Percentiles rank a stretch among this genome's conserved stretches.
phyloP scores from a whole-genome alignment of 768 basidiomycete species.

The Auriscalpium vulgare region DNA sequence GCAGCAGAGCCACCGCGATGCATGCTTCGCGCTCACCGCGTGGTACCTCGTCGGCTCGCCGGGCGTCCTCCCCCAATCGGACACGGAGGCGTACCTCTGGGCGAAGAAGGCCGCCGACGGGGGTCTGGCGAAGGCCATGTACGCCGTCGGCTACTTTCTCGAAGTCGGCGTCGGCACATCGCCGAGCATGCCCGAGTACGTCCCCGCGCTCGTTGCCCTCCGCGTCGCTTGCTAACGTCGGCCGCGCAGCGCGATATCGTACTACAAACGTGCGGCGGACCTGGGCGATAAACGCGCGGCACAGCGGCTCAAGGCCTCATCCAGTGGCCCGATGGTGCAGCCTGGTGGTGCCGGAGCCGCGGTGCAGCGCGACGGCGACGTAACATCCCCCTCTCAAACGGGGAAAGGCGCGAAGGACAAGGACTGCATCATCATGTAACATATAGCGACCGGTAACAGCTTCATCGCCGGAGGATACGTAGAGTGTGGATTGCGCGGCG shows the following conservation, averaged over 20 bases:
- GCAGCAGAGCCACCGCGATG: conserved; percentile 93
- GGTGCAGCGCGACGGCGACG: conserved; percentile 41
- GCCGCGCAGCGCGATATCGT: conserved; percentile 50
- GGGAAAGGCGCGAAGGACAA: conserved; percentile 60
- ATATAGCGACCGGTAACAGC: neutral
- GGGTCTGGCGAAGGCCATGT: conserved; percentile 92
- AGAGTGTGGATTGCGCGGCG: neutral
- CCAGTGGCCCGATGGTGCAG: conserved; percentile 43
- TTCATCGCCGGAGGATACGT: neutral
- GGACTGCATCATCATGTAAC: conserved; percentile 87
- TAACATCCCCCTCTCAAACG: conserved; percentile 26
- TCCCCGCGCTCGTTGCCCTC: conserved; percentile 7
- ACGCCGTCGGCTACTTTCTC: conserved; percentile 94
- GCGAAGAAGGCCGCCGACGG: conserved; percentile 91
- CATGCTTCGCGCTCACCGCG: conserved; percentile 95
- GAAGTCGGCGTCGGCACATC: conserved; percentile 89
- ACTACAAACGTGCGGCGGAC: conserved; percentile 88
- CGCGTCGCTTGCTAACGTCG: neutral
- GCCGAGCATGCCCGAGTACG: conserved; percentile 59
- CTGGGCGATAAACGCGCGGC: conserved; percentile 89
- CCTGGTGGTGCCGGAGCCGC: conserved; percentile 59
- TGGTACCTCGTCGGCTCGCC: conserved; percentile 99
- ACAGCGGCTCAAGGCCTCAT: conserved; percentile 66
- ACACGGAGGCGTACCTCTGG: conserved; percentile 98
- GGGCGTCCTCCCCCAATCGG: conserved; percentile 94